Evolutionary conservation across 2,329 filamentous ascomycete species (phyloP), one percentile per base, ranked within the genome.

Genomic region (Fusarium albosuccineum): DNA sequence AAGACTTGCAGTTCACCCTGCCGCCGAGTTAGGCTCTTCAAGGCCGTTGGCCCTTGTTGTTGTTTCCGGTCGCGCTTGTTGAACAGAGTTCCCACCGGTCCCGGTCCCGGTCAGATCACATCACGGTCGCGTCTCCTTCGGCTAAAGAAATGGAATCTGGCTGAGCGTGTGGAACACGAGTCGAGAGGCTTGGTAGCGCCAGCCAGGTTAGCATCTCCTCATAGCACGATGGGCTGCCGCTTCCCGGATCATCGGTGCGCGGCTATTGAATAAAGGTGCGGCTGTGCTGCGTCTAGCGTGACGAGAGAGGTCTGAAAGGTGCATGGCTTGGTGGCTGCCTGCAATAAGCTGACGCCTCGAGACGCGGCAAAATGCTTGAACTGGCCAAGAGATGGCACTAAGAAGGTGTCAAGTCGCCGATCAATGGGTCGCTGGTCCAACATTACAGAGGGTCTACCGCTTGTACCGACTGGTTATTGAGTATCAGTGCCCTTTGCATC

Each of bases 211-310:
- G 51, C 48, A 34, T 46, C 36, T 41, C 29, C 40, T 39, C 33
- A 46, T 42, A 29, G 11, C 42, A 44, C 17, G 7, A 50, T 55
- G 40, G 51, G 51, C 54, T 57, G 46, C 51, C 42, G 41, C 48
- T 44, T 40, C 54, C 55, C 48, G 53, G 46, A 36, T 53, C 29
- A 30, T 65, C 37, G 57, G 61, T 48, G 34, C 55, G 57, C 60
- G 55, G 60, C 34, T 55, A 36, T 51, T 48, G 37, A 53, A 42
- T 57, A 64, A 61, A 54, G 44, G 49, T 54, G 59, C 51, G 51
- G 41, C 45, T 53, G 59, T 51, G 27, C 48, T 34, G 52, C 27
- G 44, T 41, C 33, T 55, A 41, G 39, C 48, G 41, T 51, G 34
- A 54, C 62, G 33, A 45, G 57, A 66, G 37, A 27, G 57, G 33